These are phyloP conservation scores for Mercurialis annua DNA, from an alignment of 345 rosid genomes.

Conservation along the genomic window DNA sequence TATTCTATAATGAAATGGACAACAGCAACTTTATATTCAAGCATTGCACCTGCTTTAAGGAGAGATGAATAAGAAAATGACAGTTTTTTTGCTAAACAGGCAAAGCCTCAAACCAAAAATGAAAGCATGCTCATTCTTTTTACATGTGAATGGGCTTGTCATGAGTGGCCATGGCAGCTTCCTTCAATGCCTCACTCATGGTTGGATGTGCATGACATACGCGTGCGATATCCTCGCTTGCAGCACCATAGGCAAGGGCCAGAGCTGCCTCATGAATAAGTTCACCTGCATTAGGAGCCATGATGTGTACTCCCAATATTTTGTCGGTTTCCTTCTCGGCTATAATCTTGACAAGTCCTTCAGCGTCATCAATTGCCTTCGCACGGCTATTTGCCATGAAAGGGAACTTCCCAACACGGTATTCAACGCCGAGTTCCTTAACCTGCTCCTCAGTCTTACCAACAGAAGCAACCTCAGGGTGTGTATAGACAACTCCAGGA, in stretches of 20 bases:
- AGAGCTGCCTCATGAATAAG: constrained; percentile 93
- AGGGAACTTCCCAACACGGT: constrained; percentile 94
- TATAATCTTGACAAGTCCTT: constrained; percentile 84
- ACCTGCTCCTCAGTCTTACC: constrained; percentile 99
- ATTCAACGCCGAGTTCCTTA: constrained; percentile 66
- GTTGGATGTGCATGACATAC: constrained; percentile 99
- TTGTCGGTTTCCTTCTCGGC: constrained; percentile 97
- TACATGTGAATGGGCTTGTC: constrained; percentile 98
- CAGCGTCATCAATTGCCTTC: constrained; percentile 91
- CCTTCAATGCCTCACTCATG: constrained; percentile 99
- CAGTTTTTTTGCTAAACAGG: constrained; percentile 10
- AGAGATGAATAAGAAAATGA: constrained; percentile 18
- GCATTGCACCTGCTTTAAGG: constrained; percentile 19
- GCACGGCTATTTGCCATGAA: constrained; percentile 98
- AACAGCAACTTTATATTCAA: constrained; percentile 23
- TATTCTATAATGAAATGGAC: constrained; percentile 18
- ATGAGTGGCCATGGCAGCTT: constrained; percentile 99
- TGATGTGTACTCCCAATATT: constrained; percentile 92
- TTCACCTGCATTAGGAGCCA: constrained; percentile 96
- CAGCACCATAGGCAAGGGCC: constrained; percentile 81
- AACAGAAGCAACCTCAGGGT: constrained; percentile 97
- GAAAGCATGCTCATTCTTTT: constrained; percentile 8
- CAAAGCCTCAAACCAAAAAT: constrained; percentile 18
- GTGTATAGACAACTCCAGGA: constrained; percentile 97
- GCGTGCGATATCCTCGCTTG: constrained; percentile 93